Evolutionary conservation across 441 rosid species (phyloP).

Genomic region (Macaranga tanarius): DNA sequence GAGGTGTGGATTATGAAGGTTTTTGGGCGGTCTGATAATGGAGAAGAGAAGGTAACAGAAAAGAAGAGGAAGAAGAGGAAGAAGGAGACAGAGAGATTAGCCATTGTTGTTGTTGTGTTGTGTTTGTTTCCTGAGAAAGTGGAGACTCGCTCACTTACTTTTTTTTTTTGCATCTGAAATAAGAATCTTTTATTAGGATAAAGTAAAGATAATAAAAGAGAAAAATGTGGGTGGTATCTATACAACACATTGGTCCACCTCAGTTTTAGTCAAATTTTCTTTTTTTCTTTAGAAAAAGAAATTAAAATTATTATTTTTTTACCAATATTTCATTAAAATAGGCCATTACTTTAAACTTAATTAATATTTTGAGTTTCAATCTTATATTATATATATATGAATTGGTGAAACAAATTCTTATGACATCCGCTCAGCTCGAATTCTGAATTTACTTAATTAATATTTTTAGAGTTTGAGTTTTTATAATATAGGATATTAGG

Average conservation of each 20-base stretch:
- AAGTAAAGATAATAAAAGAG: not conserved
- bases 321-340: no score
- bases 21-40: constrained; percentile 31
- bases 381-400: no score
- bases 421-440: no score
- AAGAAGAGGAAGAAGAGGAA: constrained; percentile 18
- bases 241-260: constrained; percentile 20
- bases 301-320: no score
- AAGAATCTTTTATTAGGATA: not conserved
- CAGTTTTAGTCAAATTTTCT: not conserved
- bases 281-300: no score
- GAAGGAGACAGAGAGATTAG: constrained; percentile 30
- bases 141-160: constrained; percentile 12
- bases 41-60: constrained; percentile 20
- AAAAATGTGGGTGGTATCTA: not conserved
- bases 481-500: no score
- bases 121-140: constrained; percentile 22
- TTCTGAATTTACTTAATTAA: no score
- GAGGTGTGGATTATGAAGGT: constrained; percentile 70
- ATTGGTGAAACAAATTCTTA: no score
- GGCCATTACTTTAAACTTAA: no score
- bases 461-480: no score
- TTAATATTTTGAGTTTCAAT: no score
- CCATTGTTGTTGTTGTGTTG: constrained; percentile 38
- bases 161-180: not conserved